Evolutionary conservation across 2,329 filamentous ascomycete species (phyloP), one percentile per base, ranked within the genome.

Genomic region (Rutstroemia sp.): DNA sequence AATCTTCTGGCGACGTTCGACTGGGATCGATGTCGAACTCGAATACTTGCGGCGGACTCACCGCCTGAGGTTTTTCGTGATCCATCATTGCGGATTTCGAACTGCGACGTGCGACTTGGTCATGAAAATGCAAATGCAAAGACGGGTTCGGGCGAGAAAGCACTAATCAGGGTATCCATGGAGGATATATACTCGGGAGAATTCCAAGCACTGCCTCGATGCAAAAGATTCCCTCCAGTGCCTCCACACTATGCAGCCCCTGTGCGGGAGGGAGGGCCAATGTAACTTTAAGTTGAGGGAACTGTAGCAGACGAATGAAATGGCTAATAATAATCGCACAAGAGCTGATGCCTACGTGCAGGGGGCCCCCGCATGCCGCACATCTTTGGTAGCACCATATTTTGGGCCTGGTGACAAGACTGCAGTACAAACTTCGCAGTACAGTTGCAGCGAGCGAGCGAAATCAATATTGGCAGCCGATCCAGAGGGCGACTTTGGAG

Each of bases 41-140:
- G 46, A 62, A 63, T 30, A 66, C 46, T 25, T 63, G 63, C 10
- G 64, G 59, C 37, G 59, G 59, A 8, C 48, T 37, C 10, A 68
- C 61, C n/a, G 61, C 65, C 53, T 66, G 58, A 12, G 62, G 60
- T 46, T 68, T 68, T 52, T 67, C 65, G 47, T 66, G 65, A 54
- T 67, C 65, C 64, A 68, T 66, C 18, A 51, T 58, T 37, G 34
- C 27, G 48, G 37, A 16, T 3, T 41, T 41, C 39, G 39, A 41
- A 41, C 18, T 41, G 39, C 39, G 39, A 41, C 18, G 23, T 23
- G 23, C 23, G 23, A 23, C 23, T 23, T 23, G 23, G 23, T 23
- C 23, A 23, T 23, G 23, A 23, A 23, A 23, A 23, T 23, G 23
- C 23, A 49, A 52, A 54, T 25, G 10, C 12, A 12, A 54, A 49